Evolutionary conservation across 2,329 filamentous ascomycete genomes (phyloP).

Genomic region (Lecanicillium sp.): DNA sequence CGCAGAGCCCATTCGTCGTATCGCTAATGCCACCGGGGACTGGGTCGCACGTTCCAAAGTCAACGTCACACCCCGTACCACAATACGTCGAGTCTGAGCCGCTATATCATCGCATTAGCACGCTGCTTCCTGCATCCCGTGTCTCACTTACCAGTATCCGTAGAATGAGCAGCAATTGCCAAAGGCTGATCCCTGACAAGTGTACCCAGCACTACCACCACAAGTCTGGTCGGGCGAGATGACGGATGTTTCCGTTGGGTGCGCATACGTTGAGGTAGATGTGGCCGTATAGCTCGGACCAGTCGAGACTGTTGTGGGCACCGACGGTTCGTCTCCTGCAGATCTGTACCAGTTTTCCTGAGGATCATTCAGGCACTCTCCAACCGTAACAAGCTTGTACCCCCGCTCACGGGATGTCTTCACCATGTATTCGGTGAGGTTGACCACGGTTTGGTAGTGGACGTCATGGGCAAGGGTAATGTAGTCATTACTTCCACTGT

Average conservation of each 20-base stretch:
- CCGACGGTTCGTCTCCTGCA: conserved; percentile 10
- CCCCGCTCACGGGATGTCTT: conserved; percentile 30
- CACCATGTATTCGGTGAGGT: conserved; percentile 36
- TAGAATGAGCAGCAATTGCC: conserved; percentile 33
- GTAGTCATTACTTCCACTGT: conserved; percentile 25
- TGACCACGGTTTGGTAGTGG: conserved; percentile 36
- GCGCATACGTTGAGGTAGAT: conserved; percentile 10
- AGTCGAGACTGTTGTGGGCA: conserved; percentile 9
- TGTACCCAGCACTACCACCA: conserved; percentile 25
- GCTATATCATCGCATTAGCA: conserved; percentile 13
- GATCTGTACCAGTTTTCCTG: conserved; percentile 44
- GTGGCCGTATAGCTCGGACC: conserved; percentile 9
- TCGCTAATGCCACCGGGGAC: conserved; percentile 15
- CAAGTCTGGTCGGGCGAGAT: conserved; percentile 28
- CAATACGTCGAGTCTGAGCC: conserved; percentile 24
- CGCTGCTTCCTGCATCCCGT: neutral
- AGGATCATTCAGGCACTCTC: conserved; percentile 48
- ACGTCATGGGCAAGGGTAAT: conserved; percentile 48
- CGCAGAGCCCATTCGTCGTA: conserved; percentile 30
- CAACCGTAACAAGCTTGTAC: conserved; percentile 43
- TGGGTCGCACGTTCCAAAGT: conserved; percentile 25
- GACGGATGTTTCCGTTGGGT: conserved; percentile 13
- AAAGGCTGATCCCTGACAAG: conserved; percentile 26
- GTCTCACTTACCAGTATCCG: conserved; percentile 28
- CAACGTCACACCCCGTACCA: conserved; percentile 28